These are phyloP conservation scores for Tolypocladium ophioglossoides DNA, from an alignment of 2,329 filamentous ascomycete genomes.

Conservation along the genomic window DNA sequence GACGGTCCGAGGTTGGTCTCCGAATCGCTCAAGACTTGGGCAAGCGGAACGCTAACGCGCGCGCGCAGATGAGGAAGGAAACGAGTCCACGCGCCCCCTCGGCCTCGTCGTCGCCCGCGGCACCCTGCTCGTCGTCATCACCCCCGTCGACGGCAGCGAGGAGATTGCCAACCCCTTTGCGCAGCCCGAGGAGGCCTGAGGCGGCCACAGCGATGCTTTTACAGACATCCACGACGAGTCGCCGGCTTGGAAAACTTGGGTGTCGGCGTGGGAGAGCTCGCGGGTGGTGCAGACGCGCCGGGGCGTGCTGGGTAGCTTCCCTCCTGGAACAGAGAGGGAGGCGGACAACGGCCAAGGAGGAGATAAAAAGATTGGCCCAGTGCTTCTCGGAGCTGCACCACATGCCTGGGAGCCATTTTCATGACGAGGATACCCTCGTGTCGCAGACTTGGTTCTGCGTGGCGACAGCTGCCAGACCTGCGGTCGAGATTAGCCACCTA, in stretches of 20 bases:
- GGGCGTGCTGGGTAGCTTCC: not conserved
- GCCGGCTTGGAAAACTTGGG: too few species aligned
- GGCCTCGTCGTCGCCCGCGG: constrained; percentile 85
- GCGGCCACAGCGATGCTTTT: not conserved
- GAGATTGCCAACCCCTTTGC: constrained; percentile 92
- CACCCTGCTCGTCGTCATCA: constrained; percentile 85
- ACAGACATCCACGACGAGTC: not conserved
- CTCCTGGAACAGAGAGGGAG: not conserved
- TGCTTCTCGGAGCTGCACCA: not conserved
- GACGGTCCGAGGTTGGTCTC: constrained; percentile 62
- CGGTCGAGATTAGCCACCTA: not conserved
- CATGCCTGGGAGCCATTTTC: not conserved
- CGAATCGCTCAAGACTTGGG: not conserved
- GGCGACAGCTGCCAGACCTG: not conserved
- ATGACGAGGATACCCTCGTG: not conserved
- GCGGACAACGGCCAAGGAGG: not conserved
- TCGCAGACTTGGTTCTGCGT: not conserved
- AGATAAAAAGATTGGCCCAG: not conserved
- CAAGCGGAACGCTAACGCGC: not conserved
- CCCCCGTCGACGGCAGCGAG: constrained; percentile 87
- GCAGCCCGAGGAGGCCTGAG: constrained; percentile 55
- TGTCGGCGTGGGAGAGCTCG: not conserved
- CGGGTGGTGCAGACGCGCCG: not conserved
- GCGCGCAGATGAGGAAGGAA: constrained; percentile 75
- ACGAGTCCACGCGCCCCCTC: constrained; percentile 68